Percentiles rank a stretch among this genome's conserved stretches.
phyloP scores from a whole-genome alignment of 345 rosid species.

The Fremontodendron californicum region DNA sequence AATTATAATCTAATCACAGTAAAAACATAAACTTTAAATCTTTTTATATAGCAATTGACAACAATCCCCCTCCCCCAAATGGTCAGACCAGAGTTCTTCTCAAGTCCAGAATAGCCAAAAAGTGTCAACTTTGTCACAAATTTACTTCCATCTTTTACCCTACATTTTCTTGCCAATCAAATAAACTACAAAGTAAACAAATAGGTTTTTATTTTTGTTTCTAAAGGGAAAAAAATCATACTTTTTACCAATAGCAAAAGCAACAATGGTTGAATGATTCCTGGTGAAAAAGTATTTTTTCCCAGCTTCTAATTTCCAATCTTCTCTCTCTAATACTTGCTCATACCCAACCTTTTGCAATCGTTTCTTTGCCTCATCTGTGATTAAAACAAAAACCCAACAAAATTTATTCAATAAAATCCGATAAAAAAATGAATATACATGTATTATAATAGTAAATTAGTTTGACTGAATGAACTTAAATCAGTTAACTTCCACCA shows the following conservation, averaged over 20 bases:
- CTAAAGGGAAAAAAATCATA: conserved; percentile 22
- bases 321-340: conserved; percentile 74
- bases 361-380: conserved; percentile 81
- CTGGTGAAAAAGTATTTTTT: conserved; percentile 86
- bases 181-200: background rate
- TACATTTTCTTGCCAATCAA: background rate
- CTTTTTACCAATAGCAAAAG: conserved; percentile 90
- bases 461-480: background rate
- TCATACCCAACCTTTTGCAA: conserved; percentile 61
- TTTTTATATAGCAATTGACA: background rate
- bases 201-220: background rate
- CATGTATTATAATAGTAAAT: background rate
- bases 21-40: background rate
- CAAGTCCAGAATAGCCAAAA: background rate
- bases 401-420: background rate
- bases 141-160: background rate
- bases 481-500: background rate
- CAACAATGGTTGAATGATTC: conserved; percentile 84
- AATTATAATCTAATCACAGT: background rate
- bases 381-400: conserved; percentile 10
- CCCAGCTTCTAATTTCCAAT: conserved; percentile 80
- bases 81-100: background rate
- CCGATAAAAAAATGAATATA: background rate
- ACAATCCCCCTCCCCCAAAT: background rate
- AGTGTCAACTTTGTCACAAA: background rate